Base-by-base conservation (phyloP, 2,329 filamentous ascomycete genomes). In the Akanthomyces dipterigenus region DNA sequence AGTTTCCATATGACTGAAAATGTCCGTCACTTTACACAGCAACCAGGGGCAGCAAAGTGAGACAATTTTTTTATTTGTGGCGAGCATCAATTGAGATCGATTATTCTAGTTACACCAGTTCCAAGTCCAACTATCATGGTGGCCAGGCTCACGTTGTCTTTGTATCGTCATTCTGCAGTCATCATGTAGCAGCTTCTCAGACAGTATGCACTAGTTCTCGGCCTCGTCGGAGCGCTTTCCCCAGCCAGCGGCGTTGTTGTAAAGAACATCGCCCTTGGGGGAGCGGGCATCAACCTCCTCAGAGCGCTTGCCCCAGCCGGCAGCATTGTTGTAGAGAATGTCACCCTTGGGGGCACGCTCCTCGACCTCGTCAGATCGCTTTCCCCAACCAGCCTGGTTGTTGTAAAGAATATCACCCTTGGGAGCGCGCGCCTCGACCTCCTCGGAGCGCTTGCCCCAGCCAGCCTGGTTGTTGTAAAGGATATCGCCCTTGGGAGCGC, bases 381-480 rank as follows among this genome's bases (percentile, higher is more conserved):
- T 61, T 1, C 50, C 59, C 59, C 59, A 61, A 4, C 59, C 59
- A n/a, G 59, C 59, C 28, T 28, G 38, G 50, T 61, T 61, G 50
- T 61, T 61, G 59, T 54, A 61, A 14, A 55, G 49, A 28, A 61
- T 55, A 28, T 55, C 49, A 48, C 24, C 24, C 26, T 16, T 18
- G 14, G 45, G 40, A 7, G 31, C 31, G 8, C 31, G 31, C 31
- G 4, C 31, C 24, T 42, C 24, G 16, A 48, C 55, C 49, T 45
- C 26, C 28, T 57, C 57, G 20, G 60, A 12, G 51, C 61, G 22
- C 46, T 49, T 49, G n/a, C 46, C 46, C 46, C 46, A 49, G 18
- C 46, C 46, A n/a, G 46, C 46, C 14, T 43, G 36, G 43, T 63
- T 63, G 55, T 63, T 63, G 61, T 63, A 60, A 31, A 63, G 48